phyloP scores from a whole-genome alignment of 176 grass and related monocot species.

The Ensete glaucum region DNA sequence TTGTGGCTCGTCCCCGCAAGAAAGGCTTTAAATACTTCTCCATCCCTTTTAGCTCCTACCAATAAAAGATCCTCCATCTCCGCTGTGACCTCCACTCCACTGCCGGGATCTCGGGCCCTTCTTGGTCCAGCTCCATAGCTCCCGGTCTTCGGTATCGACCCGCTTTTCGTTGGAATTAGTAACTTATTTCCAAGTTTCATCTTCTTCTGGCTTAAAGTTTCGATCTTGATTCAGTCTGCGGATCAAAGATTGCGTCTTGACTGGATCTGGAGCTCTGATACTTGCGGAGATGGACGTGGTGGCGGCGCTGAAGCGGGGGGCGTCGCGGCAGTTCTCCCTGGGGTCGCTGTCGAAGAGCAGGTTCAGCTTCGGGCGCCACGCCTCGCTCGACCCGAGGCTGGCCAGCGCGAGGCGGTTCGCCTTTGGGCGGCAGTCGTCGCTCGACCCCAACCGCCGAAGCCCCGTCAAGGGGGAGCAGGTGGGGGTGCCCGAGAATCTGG shows the following conservation, averaged over 20 bases:
- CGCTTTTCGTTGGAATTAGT: not conserved
- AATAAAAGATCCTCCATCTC: not conserved
- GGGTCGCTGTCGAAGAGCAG: conserved; percentile 41
- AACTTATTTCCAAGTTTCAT: not conserved
- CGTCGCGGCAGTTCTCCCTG: conserved; percentile 71
- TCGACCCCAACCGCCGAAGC: conserved; percentile 58
- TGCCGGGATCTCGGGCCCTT: not conserved
- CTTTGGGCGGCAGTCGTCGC: conserved; percentile 79
- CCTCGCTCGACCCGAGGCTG: conserved; percentile 12
- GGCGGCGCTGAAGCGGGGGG: conserved; percentile 54
- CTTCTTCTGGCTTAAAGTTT: not conserved
- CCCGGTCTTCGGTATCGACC: not conserved
- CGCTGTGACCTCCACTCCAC: not conserved
- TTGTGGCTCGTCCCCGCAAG: not conserved
- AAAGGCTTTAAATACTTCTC: not conserved
- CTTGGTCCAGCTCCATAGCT: not conserved
- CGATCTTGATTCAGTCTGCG: not conserved
- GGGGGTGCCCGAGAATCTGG: conserved; percentile 78
- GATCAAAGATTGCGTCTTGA: not conserved
- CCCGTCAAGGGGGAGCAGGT: conserved; percentile 16
- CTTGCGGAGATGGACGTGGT: conserved; percentile 46
- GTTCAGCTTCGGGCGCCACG: conserved; percentile 27
- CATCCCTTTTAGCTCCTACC: not conserved
- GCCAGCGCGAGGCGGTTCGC: conserved; percentile 40
- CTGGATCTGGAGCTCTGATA: not conserved